These are phyloP conservation scores for Phytopythium ostracodes DNA, from an alignment of 352 stramenopile genomes.

Conservation along the genomic window DNA sequence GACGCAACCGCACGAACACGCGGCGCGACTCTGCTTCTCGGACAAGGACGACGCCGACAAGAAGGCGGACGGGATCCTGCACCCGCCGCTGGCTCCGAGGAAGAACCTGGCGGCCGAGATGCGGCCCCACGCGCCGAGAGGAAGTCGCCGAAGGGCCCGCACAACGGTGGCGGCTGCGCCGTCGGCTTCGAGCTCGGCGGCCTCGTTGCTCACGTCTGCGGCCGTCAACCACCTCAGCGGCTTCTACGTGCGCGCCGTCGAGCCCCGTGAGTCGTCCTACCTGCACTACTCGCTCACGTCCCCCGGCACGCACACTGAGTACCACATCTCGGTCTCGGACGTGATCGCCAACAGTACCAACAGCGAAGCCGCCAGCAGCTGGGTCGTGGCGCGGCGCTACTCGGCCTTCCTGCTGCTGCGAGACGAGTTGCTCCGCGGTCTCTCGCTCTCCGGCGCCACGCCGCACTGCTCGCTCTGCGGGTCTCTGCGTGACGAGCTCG, in stretches of 20 bases:
- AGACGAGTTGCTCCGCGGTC: conserved; percentile 46
- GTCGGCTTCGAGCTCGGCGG: background rate
- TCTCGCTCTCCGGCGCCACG: conserved; percentile 17
- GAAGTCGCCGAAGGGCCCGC: background rate
- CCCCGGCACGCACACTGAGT: conserved; percentile 53
- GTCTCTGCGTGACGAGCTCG: conserved; percentile 36
- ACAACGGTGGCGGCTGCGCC: conserved; percentile 4
- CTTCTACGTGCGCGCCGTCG: conserved; percentile 61
- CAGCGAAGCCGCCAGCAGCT: conserved; percentile 14
- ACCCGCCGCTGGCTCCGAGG: background rate
- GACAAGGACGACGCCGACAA: background rate
- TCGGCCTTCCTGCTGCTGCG: conserved; percentile 61
- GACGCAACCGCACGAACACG: too few species aligned
- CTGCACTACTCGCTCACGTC: conserved; percentile 39
- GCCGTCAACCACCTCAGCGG: conserved; percentile 39
- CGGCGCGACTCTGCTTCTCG: too few species aligned
- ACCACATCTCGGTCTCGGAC: conserved; percentile 60
- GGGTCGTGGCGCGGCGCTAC: conserved; percentile 66
- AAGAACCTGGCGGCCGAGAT: background rate
- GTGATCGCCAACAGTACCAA: conserved; percentile 23
- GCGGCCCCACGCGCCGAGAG: background rate
- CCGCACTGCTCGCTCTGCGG: conserved; percentile 64
- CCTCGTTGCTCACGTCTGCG: conserved; percentile 12
- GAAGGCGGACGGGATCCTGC: background rate
- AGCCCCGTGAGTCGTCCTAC: conserved; percentile 45